These are phyloP conservation scores for Populus hybrid DNA, from an alignment of 441 rosid genomes.

Conservation along the genomic window DNA sequence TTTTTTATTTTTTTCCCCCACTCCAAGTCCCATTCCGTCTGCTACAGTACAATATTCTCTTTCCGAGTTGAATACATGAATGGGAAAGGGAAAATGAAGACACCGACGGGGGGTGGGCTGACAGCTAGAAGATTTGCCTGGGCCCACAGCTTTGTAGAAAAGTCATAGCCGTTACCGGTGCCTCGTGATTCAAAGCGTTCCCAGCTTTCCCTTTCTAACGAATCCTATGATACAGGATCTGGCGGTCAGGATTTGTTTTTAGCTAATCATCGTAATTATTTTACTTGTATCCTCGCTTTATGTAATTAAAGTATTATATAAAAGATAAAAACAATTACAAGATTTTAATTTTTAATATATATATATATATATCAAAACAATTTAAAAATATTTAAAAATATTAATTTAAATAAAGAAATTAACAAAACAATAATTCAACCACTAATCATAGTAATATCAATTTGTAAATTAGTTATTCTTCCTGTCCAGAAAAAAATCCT, in stretches of 20 bases:
- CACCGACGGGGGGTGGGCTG: constrained; percentile 12
- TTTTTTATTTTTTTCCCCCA: not conserved
- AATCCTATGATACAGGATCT: constrained; percentile 27
- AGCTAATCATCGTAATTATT: not conserved
- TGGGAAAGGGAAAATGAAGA: not conserved
- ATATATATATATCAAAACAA: too few relatives aligned
- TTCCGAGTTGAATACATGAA: not conserved
- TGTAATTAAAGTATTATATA: too few relatives aligned
- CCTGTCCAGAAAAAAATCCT: too few relatives aligned
- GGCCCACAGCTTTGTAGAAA: constrained; percentile 18
- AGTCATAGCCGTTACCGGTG: constrained; percentile 22
- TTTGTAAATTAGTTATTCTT: too few relatives aligned
- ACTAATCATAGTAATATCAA: too few relatives aligned
- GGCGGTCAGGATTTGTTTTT: constrained; percentile 13
- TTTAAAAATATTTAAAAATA: too few relatives aligned
- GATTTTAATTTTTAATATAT: too few relatives aligned
- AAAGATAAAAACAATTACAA: too few relatives aligned
- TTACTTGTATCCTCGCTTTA: not conserved
- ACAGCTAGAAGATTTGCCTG: constrained; percentile 38
- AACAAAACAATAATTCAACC: too few relatives aligned
- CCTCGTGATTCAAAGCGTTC: constrained; percentile 25
- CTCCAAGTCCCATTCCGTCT: not conserved
- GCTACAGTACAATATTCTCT: not conserved
- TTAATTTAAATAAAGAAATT: too few relatives aligned
- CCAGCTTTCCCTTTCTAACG: constrained; percentile 5